Evolutionary conservation across 1,284 basidiomycete species (phyloP).

Genomic region (Pascua guehoae): DNA sequence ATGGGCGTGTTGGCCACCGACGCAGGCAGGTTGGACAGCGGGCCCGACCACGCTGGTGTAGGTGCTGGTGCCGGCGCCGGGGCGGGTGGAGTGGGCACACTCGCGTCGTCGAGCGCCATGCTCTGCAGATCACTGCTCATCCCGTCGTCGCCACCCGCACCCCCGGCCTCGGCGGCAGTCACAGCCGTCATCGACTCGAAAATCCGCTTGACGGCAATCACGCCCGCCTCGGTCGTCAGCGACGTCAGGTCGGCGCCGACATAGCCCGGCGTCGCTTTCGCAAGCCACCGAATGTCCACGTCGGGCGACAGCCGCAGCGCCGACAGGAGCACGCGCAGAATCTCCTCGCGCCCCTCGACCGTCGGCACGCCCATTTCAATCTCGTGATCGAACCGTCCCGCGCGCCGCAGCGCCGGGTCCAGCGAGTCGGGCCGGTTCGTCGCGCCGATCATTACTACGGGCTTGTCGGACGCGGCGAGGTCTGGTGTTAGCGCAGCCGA

Average conservation of each 20-base stretch:
- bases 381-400: conserved; percentile 94
- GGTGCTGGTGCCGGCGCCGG: too few species aligned
- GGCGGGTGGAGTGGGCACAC: too few species aligned
- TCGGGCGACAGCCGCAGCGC: conserved; percentile 36
- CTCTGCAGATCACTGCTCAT: conserved; percentile 8
- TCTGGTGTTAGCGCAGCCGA: conserved; percentile 19
- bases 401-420: conserved; percentile 85
- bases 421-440: conserved; percentile 94
- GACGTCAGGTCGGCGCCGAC: conserved; percentile 93
- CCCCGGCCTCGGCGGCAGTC: conserved; percentile 15
- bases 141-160: too few species aligned
- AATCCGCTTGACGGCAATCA: conserved; percentile 93
- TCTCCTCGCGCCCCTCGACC: conserved; percentile 81
- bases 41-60: too few species aligned
- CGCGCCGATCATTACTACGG: conserved; percentile 91
- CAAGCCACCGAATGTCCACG: conserved; percentile 55
- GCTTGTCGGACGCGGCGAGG: conserved; percentile 52
- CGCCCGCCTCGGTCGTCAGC: conserved; percentile 87
- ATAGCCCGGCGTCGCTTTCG: conserved; percentile 92
- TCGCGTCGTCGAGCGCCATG: conserved; percentile 33
- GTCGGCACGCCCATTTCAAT: conserved; percentile 97
- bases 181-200: conserved; percentile 74
- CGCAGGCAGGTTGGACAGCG: conserved; percentile 34
- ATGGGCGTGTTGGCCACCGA: conserved; percentile 65
- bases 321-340: conserved; percentile 62